phyloP scores from a whole-genome alignment of 192 early-diverging fungal species.

The Dissophora ornata region DNA sequence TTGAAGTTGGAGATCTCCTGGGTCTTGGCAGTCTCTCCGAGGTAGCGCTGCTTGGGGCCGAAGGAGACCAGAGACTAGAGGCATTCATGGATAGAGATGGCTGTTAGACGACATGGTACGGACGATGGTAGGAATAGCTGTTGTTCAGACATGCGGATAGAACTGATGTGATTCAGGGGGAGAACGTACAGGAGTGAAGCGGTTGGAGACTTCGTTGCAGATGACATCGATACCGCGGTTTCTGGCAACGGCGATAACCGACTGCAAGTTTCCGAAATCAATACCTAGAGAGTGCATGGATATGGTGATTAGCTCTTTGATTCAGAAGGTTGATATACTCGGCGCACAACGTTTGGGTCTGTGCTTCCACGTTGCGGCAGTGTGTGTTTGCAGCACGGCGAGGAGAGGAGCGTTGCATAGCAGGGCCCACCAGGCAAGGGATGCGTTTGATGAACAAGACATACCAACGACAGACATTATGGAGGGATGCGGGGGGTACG shows the following conservation, averaged over 20 bases:
- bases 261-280: conserved; percentile 97
- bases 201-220: conserved; percentile 95
- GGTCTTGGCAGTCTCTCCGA: conserved; percentile 96
- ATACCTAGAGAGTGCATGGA: conserved; percentile 72
- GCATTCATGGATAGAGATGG: neutral
- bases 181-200: conserved; percentile 88
- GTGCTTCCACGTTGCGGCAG: no score
- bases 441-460: no score
- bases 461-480: conserved; percentile 53
- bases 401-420: no score
- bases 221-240: conserved; percentile 99
- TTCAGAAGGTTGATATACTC: neutral
- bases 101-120: no score
- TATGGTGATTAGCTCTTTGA: no score
- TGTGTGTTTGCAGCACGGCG: no score
- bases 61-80: conserved; percentile 89
- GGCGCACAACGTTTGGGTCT: neutral
- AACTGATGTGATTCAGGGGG: neutral
- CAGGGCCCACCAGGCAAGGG: no score
- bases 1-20: conserved; percentile 98
- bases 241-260: conserved; percentile 95
- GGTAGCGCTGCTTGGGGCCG: conserved; percentile 92
- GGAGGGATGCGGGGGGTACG: neutral
- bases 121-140: no score
- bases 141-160: no score